Evolutionary conservation across 192 early-diverging fungal genomes (phyloP).

Genomic region (Linnemannia zychae): DNA sequence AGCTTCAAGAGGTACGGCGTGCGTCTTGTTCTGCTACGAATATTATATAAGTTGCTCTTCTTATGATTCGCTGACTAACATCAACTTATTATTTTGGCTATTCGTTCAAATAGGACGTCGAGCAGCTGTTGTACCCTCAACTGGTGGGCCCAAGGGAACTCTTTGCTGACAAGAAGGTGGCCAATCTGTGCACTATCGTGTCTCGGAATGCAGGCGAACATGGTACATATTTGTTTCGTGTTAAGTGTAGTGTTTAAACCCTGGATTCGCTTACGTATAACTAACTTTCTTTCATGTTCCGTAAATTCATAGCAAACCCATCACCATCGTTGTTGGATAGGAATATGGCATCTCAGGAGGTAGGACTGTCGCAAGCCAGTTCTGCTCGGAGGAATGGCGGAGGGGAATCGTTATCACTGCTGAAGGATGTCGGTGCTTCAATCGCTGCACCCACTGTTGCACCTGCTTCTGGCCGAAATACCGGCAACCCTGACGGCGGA

Average conservation of each 20-base stretch:
- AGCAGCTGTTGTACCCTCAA: slow-evolving; percentile 18
- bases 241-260: not conserved
- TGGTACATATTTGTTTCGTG: not conserved
- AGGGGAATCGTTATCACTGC: not conserved
- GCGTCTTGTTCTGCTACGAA: not conserved
- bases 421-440: not conserved
- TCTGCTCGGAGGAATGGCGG: not conserved
- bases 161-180: slow-evolving; percentile 27
- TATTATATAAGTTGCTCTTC: not conserved
- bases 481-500: not conserved
- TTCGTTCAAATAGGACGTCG: slow-evolving; percentile 15
- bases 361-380: not conserved
- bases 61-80: not conserved
- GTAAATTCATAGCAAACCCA: not conserved
- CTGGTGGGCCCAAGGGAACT: slow-evolving; percentile 27
- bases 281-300: not conserved
- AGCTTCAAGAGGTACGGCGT: slow-evolving; percentile 26
- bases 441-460: not conserved
- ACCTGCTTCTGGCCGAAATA: not conserved
- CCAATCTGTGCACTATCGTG: slow-evolving; percentile 20
- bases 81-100: not conserved
- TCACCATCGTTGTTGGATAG: not conserved
- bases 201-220: slow-evolving; percentile 26
- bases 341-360: not conserved
- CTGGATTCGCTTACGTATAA: not conserved